Evolutionary conservation across 2,329 filamentous ascomycete species (phyloP), one percentile per base, ranked within the genome.

Genomic region (Talaromyces sp.): DNA sequence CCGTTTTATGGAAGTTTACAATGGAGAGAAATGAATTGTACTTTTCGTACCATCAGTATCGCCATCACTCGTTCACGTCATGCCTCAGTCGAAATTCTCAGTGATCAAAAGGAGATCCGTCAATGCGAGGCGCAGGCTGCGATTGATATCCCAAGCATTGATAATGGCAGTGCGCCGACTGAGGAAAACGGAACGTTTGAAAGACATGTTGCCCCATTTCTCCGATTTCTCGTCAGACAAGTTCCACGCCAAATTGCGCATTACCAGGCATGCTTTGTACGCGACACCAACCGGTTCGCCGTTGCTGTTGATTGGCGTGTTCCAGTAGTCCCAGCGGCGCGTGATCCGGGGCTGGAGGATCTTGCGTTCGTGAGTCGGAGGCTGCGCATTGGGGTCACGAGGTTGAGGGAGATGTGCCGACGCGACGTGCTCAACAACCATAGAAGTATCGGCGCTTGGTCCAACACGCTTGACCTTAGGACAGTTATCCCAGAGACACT

Each of bases 231-330:
- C 70, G 54, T 69, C 70, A 0, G 75, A 75, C 3, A 78, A 68
- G 61, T 78, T 77, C 10, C 75, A 68, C 10, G 77, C 75, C 29
- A 81, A 69, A 56, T 81, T 81, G 48, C 78, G 75, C 64, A 81
- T 63, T 3, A 81, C 74, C 52, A 81, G 66, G 7, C 76, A 72
- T 29, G 77, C 76, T 65, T 79, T 79, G 67, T 79, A 79, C 21
- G 79, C 75, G 17, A 80, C 70, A 11, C 79, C 79, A 55, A 74
- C 67, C 3, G 79, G 76, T 38, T 79, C 75, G 12, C 70, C 71
- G 29, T 72, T 69, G 56, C 78, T 74, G 56, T 79, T 77, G 46
- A 72, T 61, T 11, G 76, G 75, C 0, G 77, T 79, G 43, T 75
- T 72, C 65, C 75, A 70, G 53, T 74, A 77, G 57, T 70, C 72